Percentiles rank a stretch among this genome's conserved stretches.
These are phyloP conservation scores for Russula earlei DNA, from an alignment of 768 basidiomycete species.

Conservation along the genomic window DNA sequence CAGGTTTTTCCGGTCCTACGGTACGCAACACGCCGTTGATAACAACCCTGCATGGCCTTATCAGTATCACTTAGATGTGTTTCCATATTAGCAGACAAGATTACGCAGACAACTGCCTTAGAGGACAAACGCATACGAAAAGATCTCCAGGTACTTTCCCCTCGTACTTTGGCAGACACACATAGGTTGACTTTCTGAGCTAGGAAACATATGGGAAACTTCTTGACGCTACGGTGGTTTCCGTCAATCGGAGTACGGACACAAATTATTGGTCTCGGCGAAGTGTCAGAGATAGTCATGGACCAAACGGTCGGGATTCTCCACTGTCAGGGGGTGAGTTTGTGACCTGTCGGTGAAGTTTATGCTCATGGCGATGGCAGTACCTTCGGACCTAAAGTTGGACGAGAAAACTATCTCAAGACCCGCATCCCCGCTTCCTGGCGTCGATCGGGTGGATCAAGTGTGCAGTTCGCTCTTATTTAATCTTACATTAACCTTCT, in stretches of 20 bases:
- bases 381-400: constrained; percentile 31
- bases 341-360: not conserved
- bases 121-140: constrained; percentile 83
- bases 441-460: constrained; percentile 38
- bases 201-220: constrained; percentile 82
- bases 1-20: constrained; percentile 65
- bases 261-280: constrained; percentile 75
- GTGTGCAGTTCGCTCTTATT: constrained; percentile 25
- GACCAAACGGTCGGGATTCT: constrained; percentile 62
- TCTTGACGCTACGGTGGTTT: constrained; percentile 66
- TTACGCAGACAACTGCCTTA: constrained; percentile 82
- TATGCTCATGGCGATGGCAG: constrained; percentile 4
- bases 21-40: constrained; percentile 32
- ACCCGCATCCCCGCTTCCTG: constrained; percentile 30
- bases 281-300: constrained; percentile 49
- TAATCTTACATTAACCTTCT: not conserved
- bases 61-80: constrained; percentile 45
- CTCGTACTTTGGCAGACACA: not conserved
- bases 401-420: constrained; percentile 54
- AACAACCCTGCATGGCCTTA: constrained; percentile 3
- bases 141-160: constrained; percentile 62
- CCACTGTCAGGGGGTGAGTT: constrained; percentile 49
- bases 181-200: not conserved
- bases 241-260: constrained; percentile 65
- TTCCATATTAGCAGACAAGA: constrained; percentile 69